phyloP scores from a whole-genome alignment of 2,329 filamentous ascomycete species.

The Myriangium duriaei region DNA sequence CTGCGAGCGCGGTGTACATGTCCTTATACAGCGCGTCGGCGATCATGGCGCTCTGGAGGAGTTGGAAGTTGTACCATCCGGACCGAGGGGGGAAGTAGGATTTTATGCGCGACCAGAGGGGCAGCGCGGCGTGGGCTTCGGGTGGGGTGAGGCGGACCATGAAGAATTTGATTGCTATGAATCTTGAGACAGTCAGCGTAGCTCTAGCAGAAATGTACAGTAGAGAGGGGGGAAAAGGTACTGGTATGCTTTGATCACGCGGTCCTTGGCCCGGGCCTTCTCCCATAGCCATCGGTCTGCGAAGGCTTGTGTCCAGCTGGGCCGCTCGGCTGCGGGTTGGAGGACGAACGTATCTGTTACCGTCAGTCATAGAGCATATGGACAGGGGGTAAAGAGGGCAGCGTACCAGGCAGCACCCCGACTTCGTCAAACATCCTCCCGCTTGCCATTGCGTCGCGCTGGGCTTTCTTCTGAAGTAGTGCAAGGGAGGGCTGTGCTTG shows the following conservation, averaged over 20 bases:
- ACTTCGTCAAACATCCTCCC: slow-evolving; percentile 27
- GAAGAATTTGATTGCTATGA: slow-evolving; percentile 5
- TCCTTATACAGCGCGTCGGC: slow-evolving; percentile 30
- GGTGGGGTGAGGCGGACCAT: no score
- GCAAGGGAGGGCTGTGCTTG: slow-evolving; percentile 1
- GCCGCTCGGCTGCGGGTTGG: slow-evolving; percentile 17
- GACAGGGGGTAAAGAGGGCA: slow-evolving; percentile 23
- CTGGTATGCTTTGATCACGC: slow-evolving; percentile 3
- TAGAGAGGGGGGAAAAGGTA: neutral
- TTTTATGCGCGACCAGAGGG: no score
- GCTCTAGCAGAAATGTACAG: slow-evolving; percentile 1
- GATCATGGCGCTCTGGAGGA: slow-evolving; percentile 24
- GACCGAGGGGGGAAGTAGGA: no score
- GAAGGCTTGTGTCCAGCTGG: slow-evolving; percentile 12
- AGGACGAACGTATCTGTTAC: slow-evolving; percentile 19
- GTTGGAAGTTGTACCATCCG: slow-evolving; percentile 16
- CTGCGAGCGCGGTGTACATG: slow-evolving; percentile 37
- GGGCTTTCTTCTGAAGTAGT: slow-evolving; percentile 1
- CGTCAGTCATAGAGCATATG: neutral
- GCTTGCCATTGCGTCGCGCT: slow-evolving; percentile 8
- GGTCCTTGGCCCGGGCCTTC: slow-evolving; percentile 4
- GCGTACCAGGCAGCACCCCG: slow-evolving; percentile 33
- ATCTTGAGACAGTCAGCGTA: neutral
- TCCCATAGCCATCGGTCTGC: slow-evolving; percentile 11
- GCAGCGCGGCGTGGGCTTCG: no score